Evolutionary conservation across 495 filamentous ascomycete genomes (phyloP).

Genomic region (Penicillium chermesinum): DNA sequence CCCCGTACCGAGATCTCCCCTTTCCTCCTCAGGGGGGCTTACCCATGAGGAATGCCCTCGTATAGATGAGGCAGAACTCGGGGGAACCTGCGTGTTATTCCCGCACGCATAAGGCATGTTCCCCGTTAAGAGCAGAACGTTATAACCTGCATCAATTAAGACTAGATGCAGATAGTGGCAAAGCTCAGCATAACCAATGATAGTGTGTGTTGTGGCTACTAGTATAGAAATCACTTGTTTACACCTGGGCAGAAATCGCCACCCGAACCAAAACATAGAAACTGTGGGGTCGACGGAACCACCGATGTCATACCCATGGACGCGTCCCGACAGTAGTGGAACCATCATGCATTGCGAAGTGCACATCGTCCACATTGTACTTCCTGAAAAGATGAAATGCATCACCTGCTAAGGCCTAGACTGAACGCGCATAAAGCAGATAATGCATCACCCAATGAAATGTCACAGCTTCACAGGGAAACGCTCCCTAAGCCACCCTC

Average conservation of each 20-base stretch:
- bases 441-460: not conserved
- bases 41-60: no score
- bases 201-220: not conserved
- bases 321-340: not conserved
- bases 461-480: not conserved
- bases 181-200: not conserved
- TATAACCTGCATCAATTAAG: not conserved
- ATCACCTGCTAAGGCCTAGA: no score
- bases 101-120: not conserved
- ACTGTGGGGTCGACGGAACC: slow-evolving; percentile 8
- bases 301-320: slow-evolving; percentile 10
- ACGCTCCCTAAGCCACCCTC: slow-evolving; percentile 8
- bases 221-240: no score
- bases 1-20: no score
- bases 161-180: not conserved
- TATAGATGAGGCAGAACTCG: no score
- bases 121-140: not conserved
- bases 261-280: slow-evolving; percentile 1
- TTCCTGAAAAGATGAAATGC: no score
- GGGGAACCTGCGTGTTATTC: not conserved
- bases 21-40: no score
- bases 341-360: no score
- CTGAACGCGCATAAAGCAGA: no score
- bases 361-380: no score
- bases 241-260: not conserved